Evolutionary conservation across 176 grass and related monocot genomes (phyloP).

Genomic region (Aegilops tauschii): DNA sequence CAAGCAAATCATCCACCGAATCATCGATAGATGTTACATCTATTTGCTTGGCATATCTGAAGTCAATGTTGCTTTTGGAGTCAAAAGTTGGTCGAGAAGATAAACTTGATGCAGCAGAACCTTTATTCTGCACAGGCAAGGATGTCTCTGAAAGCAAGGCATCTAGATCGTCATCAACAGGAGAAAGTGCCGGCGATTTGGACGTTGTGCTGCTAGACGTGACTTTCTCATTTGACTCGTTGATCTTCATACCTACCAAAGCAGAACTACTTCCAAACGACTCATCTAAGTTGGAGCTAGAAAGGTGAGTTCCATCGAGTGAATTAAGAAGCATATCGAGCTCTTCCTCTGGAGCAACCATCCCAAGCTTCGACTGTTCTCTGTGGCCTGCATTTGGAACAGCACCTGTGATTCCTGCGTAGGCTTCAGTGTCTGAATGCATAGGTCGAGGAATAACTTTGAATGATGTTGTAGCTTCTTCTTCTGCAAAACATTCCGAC

Average conservation of each 20-base stretch:
- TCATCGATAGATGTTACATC: slow-evolving; percentile 36
- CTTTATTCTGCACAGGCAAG: slow-evolving; percentile 16
- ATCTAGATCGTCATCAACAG: slow-evolving; percentile 55
- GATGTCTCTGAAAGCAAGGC: slow-evolving; percentile 62
- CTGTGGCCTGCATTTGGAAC: slow-evolving; percentile 20
- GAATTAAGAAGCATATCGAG: slow-evolving; percentile 73
- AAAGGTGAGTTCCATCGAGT: slow-evolving; percentile 49
- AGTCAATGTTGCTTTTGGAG: background rate
- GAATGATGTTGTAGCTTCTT: background rate
- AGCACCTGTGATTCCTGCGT: background rate
- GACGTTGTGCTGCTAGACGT: background rate
- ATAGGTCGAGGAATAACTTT: background rate
- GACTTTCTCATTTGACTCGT: background rate
- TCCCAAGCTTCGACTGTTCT: slow-evolving; percentile 24
- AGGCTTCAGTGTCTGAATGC: slow-evolving; percentile 8
- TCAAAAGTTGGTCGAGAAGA: slow-evolving; percentile 13
- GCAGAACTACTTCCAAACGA: background rate
- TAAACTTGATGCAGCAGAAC: background rate
- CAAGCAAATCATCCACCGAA: slow-evolving; percentile 52
- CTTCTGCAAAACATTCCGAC: slow-evolving; percentile 24
- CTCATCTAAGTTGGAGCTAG: slow-evolving; percentile 31
- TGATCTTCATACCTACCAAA: background rate
- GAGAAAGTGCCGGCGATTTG: background rate
- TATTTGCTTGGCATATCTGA: slow-evolving; percentile 19
- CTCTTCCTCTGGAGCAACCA: slow-evolving; percentile 53